Evolutionary conservation across 371 early-diverging fungal genomes (phyloP).

Genomic region (Lichtheimia hyalospora): DNA sequence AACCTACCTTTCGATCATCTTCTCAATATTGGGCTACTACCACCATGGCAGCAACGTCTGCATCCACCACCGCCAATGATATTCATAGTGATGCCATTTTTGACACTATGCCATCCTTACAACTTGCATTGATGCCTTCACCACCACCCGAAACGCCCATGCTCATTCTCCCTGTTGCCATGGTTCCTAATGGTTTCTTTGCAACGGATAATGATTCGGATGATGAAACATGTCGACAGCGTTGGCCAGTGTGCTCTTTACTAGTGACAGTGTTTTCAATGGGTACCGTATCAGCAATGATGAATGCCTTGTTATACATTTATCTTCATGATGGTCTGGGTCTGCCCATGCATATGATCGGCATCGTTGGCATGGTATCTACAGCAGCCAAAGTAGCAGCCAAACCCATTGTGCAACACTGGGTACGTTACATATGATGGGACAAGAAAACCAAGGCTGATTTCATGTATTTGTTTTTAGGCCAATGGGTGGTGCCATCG

Average conservation of each 20-base stretch:
- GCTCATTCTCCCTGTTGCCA: constrained; percentile 10
- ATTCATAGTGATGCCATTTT: constrained; percentile 4
- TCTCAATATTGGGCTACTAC: constrained; percentile 15
- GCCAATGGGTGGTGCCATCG: constrained; percentile 6
- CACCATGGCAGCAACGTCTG: not conserved
- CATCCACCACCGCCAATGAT: constrained; percentile 4
- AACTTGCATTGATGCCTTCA: constrained; percentile 17
- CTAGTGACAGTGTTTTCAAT: constrained; percentile 7
- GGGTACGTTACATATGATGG: not conserved
- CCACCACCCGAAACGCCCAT: constrained; percentile 21
- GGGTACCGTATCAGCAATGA: constrained; percentile 15
- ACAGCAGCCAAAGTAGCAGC: constrained; percentile 9
- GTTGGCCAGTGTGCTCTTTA: constrained; percentile 8
- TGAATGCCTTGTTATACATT: constrained; percentile 18
- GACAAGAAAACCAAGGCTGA: no score
- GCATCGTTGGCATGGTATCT: constrained; percentile 11
- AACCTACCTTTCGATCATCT: constrained; percentile 7
- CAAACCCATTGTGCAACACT: constrained; percentile 7
- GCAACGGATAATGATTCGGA: not conserved
- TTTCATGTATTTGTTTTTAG: not conserved
- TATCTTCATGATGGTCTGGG: constrained; percentile 17
- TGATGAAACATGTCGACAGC: not conserved
- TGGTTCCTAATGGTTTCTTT: not conserved
- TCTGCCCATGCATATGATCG: constrained; percentile 22
- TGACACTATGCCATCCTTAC: constrained; percentile 16